phyloP scores from a whole-genome alignment of 257 asterid species.

The Nicotiana tabacum region DNA sequence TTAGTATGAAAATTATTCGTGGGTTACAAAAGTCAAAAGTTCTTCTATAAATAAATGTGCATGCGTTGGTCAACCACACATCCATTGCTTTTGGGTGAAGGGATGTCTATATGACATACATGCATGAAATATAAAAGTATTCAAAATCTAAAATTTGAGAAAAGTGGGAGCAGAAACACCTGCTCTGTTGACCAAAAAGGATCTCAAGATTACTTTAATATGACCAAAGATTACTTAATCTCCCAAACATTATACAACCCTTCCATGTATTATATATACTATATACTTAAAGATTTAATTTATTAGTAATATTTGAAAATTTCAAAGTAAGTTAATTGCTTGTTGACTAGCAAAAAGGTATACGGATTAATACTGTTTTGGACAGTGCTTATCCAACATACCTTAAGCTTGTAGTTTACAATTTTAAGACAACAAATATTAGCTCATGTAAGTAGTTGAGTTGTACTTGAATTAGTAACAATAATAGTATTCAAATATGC shows the following conservation, averaged over 20 bases:
- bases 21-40: background rate
- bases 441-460: background rate
- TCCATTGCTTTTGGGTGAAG: slow-evolving; percentile 5
- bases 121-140: background rate
- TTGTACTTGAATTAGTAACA: background rate
- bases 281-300: too few relatives aligned
- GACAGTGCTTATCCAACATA: background rate
- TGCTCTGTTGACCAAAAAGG: slow-evolving; percentile 44
- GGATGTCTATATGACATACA: slow-evolving; percentile 17
- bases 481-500: background rate
- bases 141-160: slow-evolving; percentile 8
- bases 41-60: background rate
- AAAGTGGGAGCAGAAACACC: slow-evolving; percentile 32
- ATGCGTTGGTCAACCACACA: slow-evolving; percentile 16
- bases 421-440: too few relatives aligned
- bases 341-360: background rate
- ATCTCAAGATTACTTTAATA: background rate
- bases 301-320: too few relatives aligned
- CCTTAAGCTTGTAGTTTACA: background rate
- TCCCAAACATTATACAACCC: background rate
- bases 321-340: too few relatives aligned
- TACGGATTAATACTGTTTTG: background rate
- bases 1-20: background rate
- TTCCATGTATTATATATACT: background rate
- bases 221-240: background rate